These are phyloP conservation scores for Globisporangium heterothallicum DNA, from an alignment of 352 stramenopile species.

Conservation along the genomic window DNA sequence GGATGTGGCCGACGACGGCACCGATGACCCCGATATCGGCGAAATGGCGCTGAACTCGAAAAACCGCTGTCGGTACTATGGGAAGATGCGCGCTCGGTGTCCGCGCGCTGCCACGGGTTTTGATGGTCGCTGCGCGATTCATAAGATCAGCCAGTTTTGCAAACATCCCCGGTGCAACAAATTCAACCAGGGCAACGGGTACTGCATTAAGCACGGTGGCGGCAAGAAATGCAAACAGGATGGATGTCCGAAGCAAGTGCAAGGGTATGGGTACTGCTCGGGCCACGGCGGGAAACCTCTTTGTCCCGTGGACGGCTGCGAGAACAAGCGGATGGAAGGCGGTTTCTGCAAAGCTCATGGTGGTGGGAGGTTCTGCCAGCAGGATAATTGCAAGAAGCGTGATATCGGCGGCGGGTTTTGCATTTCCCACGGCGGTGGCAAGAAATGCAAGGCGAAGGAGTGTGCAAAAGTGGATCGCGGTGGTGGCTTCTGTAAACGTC, in stretches of 20 bases:
- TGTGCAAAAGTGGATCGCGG: constrained; percentile 80
- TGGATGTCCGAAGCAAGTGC: constrained; percentile 76
- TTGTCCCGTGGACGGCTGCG: constrained; percentile 66
- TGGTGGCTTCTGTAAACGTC: constrained; percentile 74
- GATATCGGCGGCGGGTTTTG: constrained; percentile 84
- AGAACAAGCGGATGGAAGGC: constrained; percentile 84
- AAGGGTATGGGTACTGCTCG: constrained; percentile 82
- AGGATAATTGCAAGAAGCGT: constrained; percentile 67
- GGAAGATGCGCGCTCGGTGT: constrained; percentile 63
- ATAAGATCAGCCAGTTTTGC: constrained; percentile 84
- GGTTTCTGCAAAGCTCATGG: constrained; percentile 84
- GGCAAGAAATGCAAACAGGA: constrained; percentile 82
- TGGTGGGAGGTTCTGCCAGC: constrained; percentile 72
- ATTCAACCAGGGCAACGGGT: constrained; percentile 83
- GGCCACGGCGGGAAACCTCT: constrained; percentile 76
- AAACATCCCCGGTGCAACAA: constrained; percentile 73
- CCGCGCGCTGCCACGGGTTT: constrained; percentile 56
- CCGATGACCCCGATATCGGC: constrained; percentile 15
- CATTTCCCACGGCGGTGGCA: constrained; percentile 83
- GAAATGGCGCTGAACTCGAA: constrained; percentile 21
- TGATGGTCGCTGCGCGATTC: constrained; percentile 71
- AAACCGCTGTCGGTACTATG: constrained; percentile 66
- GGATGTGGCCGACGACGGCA: constrained; percentile 11
- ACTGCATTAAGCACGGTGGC: constrained; percentile 81
- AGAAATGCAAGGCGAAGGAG: constrained; percentile 65